phyloP scores from a whole-genome alignment of 2,329 filamentous ascomycete species.

The Zasmidium angulare region DNA sequence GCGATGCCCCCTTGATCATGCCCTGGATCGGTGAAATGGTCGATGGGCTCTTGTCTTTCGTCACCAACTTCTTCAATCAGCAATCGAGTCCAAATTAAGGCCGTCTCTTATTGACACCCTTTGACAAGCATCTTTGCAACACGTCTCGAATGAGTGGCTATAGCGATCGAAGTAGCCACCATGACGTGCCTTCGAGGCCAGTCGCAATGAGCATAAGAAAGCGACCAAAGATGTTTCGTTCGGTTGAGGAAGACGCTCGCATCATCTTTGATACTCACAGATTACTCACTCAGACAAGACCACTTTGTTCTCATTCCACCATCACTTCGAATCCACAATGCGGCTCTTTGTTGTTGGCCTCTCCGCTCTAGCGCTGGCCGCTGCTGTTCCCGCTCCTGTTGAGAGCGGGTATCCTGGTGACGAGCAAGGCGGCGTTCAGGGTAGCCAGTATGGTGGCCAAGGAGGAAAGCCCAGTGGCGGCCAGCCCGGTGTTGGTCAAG shows the following conservation, averaged over 20 bases:
- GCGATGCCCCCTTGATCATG: too few relatives aligned
- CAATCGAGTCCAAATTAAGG: too few relatives aligned
- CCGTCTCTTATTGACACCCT: neutral
- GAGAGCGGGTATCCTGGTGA: neutral
- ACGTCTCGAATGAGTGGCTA: neutral
- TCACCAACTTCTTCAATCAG: too few relatives aligned
- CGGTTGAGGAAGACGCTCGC: too few relatives aligned
- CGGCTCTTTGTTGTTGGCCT: neutral
- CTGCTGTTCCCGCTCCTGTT: neutral
- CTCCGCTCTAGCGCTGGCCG: neutral
- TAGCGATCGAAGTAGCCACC: neutral
- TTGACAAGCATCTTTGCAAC: neutral
- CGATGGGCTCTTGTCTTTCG: too few relatives aligned
- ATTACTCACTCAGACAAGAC: neutral
- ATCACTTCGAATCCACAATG: neutral
- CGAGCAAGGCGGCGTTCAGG: neutral
- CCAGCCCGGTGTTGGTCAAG: neutral
- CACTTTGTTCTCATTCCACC: neutral
- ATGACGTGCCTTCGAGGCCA: neutral
- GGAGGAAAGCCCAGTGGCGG: too few relatives aligned
- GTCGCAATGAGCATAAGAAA: neutral
- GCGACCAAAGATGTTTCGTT: too few relatives aligned
- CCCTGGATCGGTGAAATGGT: too few relatives aligned
- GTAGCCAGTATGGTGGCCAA: neutral
- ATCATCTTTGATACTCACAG: too few relatives aligned